Percentiles rank a stretch among this genome's conserved stretches.
phyloP scores from a whole-genome alignment of 1,284 basidiomycete genomes.

The Volvariella surrecta region DNA sequence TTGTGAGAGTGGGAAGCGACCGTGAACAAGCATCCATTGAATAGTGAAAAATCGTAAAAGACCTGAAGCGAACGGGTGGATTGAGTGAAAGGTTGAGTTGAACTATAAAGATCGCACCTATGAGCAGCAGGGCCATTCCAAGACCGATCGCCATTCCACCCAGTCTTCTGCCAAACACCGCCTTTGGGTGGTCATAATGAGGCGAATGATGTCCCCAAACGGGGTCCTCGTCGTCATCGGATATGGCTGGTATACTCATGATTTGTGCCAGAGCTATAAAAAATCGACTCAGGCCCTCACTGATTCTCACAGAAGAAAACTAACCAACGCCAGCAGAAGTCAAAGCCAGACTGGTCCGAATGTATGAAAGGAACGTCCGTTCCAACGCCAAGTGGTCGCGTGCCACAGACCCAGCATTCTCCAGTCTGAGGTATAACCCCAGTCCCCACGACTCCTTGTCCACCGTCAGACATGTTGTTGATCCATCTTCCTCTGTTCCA shows the following conservation, averaged over 20 bases:
- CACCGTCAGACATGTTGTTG: too few species aligned
- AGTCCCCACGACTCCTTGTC: too few species aligned
- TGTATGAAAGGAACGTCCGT: slow-evolving; percentile 51
- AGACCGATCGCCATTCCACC: slow-evolving; percentile 40
- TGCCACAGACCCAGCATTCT: slow-evolving; percentile 52
- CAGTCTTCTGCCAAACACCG: slow-evolving; percentile 14
- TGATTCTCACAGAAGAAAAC: too few species aligned
- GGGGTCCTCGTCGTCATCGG: too few species aligned
- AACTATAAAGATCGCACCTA: slow-evolving; percentile 26
- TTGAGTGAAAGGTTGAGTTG: background rate
- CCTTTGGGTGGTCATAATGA: too few species aligned
- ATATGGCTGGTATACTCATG: too few species aligned
- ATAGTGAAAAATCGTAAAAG: slow-evolving; percentile 45
- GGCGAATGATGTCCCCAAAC: too few species aligned
- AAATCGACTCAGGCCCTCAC: too few species aligned
- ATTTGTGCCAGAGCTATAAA: too few species aligned
- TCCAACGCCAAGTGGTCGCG: slow-evolving; percentile 54
- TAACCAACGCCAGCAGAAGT: slow-evolving; percentile 50
- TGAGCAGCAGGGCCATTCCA: slow-evolving; percentile 33
- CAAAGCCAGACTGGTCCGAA: slow-evolving; percentile 47
- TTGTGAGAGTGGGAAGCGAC: slow-evolving; percentile 29
- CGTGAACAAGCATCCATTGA: slow-evolving; percentile 40
- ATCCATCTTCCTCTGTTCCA: too few species aligned
- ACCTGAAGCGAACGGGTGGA: slow-evolving; percentile 19
- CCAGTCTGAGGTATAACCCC: slow-evolving; percentile 18